A percentile compares a stretch with the other conserved stretches of the same genome.
These are phyloP conservation scores for Malania oleifera DNA, from an alignment of 164 flowering plant species.

Conservation along the genomic window DNA sequence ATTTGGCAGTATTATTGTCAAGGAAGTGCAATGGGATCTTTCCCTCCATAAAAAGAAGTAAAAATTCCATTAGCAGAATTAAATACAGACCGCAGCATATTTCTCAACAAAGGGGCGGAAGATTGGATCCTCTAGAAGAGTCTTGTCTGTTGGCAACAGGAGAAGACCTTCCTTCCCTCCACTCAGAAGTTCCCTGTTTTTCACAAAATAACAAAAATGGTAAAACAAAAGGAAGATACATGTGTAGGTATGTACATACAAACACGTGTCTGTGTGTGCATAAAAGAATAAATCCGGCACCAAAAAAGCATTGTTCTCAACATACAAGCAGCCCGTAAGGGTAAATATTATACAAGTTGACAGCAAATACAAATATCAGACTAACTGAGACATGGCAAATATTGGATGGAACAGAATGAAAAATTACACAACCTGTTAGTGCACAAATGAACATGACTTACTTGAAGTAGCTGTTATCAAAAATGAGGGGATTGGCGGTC, in stretches of 20 bases:
- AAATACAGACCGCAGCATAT: constrained; percentile 43
- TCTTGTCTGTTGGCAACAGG: constrained; percentile 51
- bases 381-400: not conserved
- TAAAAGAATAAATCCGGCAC: too few relatives aligned
- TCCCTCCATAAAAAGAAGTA: not conserved
- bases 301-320: too few relatives aligned
- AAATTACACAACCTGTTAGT: not conserved
- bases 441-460: constrained; percentile 8
- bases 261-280: too few relatives aligned
- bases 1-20: not conserved
- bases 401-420: not conserved
- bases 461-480: constrained; percentile 60
- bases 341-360: too few relatives aligned
- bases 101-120: constrained; percentile 51
- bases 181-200: constrained; percentile 38
- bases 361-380: too few relatives aligned
- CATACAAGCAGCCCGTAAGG: too few relatives aligned
- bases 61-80: not conserved
- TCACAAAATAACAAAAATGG: too few relatives aligned
- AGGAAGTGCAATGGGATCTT: not conserved
- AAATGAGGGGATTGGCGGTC: constrained; percentile 50
- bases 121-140: constrained; percentile 38
- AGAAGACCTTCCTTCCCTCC: constrained; percentile 53
- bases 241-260: too few relatives aligned
- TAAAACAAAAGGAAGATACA: too few relatives aligned